phyloP scores from a whole-genome alignment of 371 early-diverging fungal genomes.

The Rhizopus sp. region DNA sequence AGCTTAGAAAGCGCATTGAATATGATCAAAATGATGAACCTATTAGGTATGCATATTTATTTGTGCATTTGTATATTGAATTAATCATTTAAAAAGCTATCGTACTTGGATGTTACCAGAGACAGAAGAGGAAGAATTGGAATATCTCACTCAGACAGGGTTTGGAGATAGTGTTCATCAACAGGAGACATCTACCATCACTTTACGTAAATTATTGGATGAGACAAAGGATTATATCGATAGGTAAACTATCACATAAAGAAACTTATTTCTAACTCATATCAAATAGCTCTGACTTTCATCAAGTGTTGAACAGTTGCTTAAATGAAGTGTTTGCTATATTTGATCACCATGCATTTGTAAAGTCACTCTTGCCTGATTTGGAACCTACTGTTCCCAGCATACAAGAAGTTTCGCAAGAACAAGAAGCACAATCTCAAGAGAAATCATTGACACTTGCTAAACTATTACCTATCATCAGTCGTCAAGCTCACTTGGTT shows the following conservation, averaged over 20 bases:
- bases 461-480: slow-evolving; percentile 74
- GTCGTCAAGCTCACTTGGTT: slow-evolving; percentile 76
- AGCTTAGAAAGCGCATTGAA: slow-evolving; percentile 37
- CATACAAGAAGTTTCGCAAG: slow-evolving; percentile 33
- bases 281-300: slow-evolving; percentile 62
- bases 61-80: neutral
- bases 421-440: slow-evolving; percentile 13
- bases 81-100: slow-evolving; percentile 31
- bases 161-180: slow-evolving; percentile 23
- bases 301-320: slow-evolving; percentile 48
- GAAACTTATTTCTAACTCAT: neutral
- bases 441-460: slow-evolving; percentile 69
- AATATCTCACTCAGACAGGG: slow-evolving; percentile 66
- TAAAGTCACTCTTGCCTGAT: slow-evolving; percentile 28
- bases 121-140: slow-evolving; percentile 57
- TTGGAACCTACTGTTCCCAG: slow-evolving; percentile 16
- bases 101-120: slow-evolving; percentile 71
- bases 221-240: slow-evolving; percentile 85
- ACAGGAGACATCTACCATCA: slow-evolving; percentile 32
- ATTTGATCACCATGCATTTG: slow-evolving; percentile 48
- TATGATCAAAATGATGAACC: slow-evolving; percentile 38
- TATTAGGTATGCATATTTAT: slow-evolving; percentile 17
- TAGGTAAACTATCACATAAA: slow-evolving; percentile 42
- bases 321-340: slow-evolving; percentile 65
- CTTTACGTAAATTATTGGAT: slow-evolving; percentile 67